Evolutionary conservation across 129 eudicot species (phyloP).

Genomic region (Scalesia atractyloides): DNA sequence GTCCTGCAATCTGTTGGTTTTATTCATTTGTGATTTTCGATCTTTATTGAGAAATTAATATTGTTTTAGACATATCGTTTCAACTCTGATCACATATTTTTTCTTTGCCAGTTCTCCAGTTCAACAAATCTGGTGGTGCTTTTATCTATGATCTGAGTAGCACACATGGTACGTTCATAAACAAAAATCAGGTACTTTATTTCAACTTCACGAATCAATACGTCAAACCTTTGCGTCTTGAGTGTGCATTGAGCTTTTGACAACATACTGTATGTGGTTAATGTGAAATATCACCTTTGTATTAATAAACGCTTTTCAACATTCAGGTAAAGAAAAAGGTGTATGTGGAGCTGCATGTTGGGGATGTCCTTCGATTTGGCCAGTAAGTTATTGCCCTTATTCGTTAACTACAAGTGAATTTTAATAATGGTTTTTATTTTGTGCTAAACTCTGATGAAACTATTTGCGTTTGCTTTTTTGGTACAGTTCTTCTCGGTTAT

Average conservation of each 20-base stretch:
- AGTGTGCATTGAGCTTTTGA: background rate
- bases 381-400: constrained; percentile 59
- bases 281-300: constrained; percentile 19
- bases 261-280: background rate
- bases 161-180: constrained; percentile 87
- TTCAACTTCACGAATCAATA: constrained; percentile 2
- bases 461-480: constrained; percentile 6
- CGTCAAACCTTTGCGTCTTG: background rate
- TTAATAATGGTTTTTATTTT: constrained; percentile 1
- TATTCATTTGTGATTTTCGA: background rate
- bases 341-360: constrained; percentile 84
- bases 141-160: constrained; percentile 90
- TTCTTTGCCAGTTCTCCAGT: constrained; percentile 74
- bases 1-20: constrained; percentile 1
- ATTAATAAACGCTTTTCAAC: background rate
- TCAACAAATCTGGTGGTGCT: constrained; percentile 76
- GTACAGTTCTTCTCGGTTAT: constrained; percentile 81
- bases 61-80: too few species aligned
- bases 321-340: constrained; percentile 71
- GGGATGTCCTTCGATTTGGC: constrained; percentile 97
- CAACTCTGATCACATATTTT: constrained; percentile 18
- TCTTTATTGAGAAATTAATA: background rate
- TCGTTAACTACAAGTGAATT: background rate
- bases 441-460: background rate
- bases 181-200: constrained; percentile 78